These are phyloP conservation scores for Elsinoe fawcettii DNA, from an alignment of 2,329 filamentous ascomycete species.

Conservation along the genomic window DNA sequence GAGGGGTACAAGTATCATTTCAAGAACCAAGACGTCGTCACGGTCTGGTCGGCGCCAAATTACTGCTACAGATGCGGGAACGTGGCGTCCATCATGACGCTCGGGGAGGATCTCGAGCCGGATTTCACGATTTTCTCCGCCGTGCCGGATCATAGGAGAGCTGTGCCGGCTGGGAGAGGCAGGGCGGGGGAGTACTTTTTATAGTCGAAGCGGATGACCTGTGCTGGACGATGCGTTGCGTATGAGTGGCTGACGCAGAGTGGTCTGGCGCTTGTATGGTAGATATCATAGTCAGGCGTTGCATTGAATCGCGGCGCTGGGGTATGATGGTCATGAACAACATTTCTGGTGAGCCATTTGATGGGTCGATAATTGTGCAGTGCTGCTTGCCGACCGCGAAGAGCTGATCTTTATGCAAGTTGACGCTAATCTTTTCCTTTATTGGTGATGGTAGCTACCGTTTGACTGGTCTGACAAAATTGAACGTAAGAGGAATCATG, in stretches of 20 bases:
- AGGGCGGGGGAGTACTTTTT: slow-evolving; percentile 46
- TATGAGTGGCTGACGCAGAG: not conserved
- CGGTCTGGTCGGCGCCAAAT: slow-evolving; percentile 82
- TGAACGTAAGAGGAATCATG: not conserved
- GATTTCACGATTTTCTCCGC: slow-evolving; percentile 89
- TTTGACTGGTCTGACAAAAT: not conserved
- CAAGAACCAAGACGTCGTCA: slow-evolving; percentile 84
- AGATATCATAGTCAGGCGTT: not conserved
- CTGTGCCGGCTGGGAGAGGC: slow-evolving; percentile 59
- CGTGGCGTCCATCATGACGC: slow-evolving; percentile 79
- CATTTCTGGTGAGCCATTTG: not conserved
- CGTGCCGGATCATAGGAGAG: slow-evolving; percentile 76
- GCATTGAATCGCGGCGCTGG: not conserved
- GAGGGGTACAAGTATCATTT: slow-evolving; percentile 90
- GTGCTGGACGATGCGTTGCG: not conserved
- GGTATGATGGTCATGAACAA: slow-evolving; percentile 1
- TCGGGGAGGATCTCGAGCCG: slow-evolving; percentile 75
- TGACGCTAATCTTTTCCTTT: too few relatives aligned
- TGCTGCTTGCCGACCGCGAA: not conserved
- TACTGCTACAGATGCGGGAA: slow-evolving; percentile 97
- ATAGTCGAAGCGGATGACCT: slow-evolving; percentile 23
- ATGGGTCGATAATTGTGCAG: not conserved
- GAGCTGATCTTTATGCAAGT: not conserved
- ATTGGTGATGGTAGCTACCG: too few relatives aligned
- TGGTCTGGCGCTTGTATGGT: not conserved